These are phyloP conservation scores for Acephala macrosclerotiorum DNA, from an alignment of 2,329 filamentous ascomycete genomes.

Conservation along the genomic window DNA sequence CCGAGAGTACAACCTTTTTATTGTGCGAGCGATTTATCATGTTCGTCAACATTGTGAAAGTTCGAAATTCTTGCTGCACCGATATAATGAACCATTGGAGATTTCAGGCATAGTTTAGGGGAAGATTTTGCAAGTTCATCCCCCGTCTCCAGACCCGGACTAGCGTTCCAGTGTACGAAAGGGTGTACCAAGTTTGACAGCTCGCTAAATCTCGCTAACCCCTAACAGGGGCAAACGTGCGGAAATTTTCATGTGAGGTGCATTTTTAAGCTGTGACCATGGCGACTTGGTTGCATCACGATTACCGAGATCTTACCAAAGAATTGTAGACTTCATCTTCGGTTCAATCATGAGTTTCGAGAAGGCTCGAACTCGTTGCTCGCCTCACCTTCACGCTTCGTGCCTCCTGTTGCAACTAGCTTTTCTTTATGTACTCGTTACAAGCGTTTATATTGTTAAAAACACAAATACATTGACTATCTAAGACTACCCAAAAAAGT, in stretches of 20 bases:
- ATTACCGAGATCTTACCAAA: not conserved
- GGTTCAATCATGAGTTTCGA: no score
- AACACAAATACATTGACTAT: no score
- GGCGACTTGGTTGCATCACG: not conserved
- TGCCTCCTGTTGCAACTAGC: no score
- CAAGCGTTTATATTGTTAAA: no score
- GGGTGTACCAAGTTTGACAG: not conserved
- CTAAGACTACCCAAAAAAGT: no score
- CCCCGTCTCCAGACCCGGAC: not conserved
- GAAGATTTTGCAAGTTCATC: not conserved
- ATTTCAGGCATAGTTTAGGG: not conserved
- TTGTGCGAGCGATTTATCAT: not conserved
- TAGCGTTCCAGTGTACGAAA: not conserved
- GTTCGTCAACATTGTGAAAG: not conserved
- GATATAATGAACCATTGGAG: not conserved
- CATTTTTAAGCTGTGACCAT: not conserved
- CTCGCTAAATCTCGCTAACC: constrained; percentile 3
- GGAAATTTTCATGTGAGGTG: not conserved
- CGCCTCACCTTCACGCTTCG: no score
- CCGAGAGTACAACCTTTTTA: not conserved
- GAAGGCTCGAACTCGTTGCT: no score
- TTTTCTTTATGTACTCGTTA: no score
- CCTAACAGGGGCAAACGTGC: not conserved
- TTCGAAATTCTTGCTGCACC: not conserved
- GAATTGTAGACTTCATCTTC: not conserved